Evolutionary conservation across 148 eudicot species (phyloP), one percentile per base, ranked within the genome.

Genomic region (Cornus florida): DNA sequence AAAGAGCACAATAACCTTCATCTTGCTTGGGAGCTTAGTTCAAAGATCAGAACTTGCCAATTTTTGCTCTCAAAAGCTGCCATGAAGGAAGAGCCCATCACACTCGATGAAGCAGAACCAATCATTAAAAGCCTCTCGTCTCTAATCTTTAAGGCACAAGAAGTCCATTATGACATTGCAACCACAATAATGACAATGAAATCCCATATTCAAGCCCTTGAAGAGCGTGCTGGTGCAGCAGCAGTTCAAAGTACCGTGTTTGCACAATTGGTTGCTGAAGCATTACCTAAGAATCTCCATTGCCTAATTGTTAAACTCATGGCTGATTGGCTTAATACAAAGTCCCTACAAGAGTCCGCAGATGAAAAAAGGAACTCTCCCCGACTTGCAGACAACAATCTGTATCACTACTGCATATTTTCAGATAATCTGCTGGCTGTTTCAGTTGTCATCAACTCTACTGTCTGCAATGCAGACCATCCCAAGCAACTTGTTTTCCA

Each of bases 151-250:
- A 89, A 90, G 85, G 91, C 97, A 32, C 94, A 87, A 71, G 92
- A 92, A 81, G 88, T 90, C 68, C 97, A 92, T 82, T 92, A 92
- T 72, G 97, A 92, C 85, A 79, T 92, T 67, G 94, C 94, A 56
- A 92, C 97, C 80, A 90, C 97, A 76, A 85, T 92, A 28, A 86
- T 90, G 88, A 92, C 94, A 39, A 90, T 92, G 94, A 90, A 91
- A 78, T 87, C 92, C 56, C 91, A 87, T 82, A 92, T 92, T 77
- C 97, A 92, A 87, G 91, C 97, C 48, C 92, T 92, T 35, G 97
- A 92, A 84, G 94, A 86, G 75, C 92, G 91, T 76, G 94, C 94
- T 10, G 82, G 77, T 81, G 88, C 94, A 22, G 91, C 94, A 13
- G 85, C 89, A 6, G 87, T 89, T 84, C 97, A 92, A 65, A 89